Evolutionary conservation across 805 yeast species (phyloP), one percentile per base, ranked within the genome.

Genomic region (Hanseniaspora nectarophila): DNA sequence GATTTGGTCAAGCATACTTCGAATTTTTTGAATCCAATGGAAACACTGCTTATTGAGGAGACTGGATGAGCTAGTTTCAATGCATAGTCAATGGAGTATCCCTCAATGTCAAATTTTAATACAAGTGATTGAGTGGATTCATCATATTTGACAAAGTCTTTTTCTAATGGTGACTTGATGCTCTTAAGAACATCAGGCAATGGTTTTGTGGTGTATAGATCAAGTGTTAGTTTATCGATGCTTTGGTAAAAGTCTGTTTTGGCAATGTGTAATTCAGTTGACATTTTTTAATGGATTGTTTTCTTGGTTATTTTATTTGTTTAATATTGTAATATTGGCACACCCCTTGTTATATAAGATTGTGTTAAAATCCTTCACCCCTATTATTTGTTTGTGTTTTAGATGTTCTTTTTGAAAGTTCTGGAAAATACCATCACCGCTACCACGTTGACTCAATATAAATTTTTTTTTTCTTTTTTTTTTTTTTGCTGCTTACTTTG

Each of bases 191-290:
- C 21, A 2, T 49, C 53, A 9, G 53, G 43, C 16, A 49, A 80
- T 16, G 86, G 74, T 38, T 75, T 75, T 55, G 82, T 80, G 45
- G 85, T 78, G 60, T 82, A 90, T 6, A 90, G 67, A 1, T 90
- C 78, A 28, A 89, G 70, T 0, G 81, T 79, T 13, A 88, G 76
- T 3, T 64, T 62, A 0, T 68, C 68, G 9, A 68, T 59, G 15
- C 80, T 73, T 64, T 92, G 96, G 67, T 80, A 90, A 80, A 83
- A 84, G 57, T 84, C 89, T n/a, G 69, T 66, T 59, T 73, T 73
- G 35, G 73, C 64, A 57, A 64, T 61, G 56, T 18, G 18, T 18
- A 49, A 24, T 13, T 16, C 13, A 13, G 47, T 45, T 20, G 40
- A 21, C 32, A 21, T 34, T 28, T 8, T 28, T 2, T 2, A 13